Evolutionary conservation across 2,329 filamentous ascomycete species (phyloP).

Genomic region (Monosporascus cannonballus): DNA sequence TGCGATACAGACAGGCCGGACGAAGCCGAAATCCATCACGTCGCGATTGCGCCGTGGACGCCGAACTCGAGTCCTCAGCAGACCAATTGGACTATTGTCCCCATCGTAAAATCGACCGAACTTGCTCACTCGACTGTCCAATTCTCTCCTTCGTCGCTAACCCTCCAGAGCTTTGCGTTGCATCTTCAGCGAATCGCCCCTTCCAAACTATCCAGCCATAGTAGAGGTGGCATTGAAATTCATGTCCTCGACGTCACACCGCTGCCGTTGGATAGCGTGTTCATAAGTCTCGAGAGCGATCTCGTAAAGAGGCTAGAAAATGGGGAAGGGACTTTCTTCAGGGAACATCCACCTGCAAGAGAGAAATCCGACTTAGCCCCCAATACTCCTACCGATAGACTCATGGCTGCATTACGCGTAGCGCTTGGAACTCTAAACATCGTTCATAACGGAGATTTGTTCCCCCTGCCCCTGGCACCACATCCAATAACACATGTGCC

Average conservation of each 20-base stretch:
- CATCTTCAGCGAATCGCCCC: constrained; percentile 67
- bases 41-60: constrained; percentile 70
- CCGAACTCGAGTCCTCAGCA: constrained; percentile 53
- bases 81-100: constrained; percentile 78
- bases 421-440: constrained; percentile 68
- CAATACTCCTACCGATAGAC: constrained; percentile 44
- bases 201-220: constrained; percentile 65
- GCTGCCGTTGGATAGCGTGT: constrained; percentile 75
- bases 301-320: constrained; percentile 74
- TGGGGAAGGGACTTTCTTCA: constrained; percentile 76
- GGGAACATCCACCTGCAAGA: constrained; percentile 43
- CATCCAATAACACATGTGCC: constrained; percentile 84
- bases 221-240: constrained; percentile 76
- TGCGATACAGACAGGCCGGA: constrained; percentile 18
- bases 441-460: constrained; percentile 77
- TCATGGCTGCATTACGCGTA: constrained; percentile 63
- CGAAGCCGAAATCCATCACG: constrained; percentile 44
- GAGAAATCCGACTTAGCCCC: constrained; percentile 24
- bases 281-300: constrained; percentile 78
- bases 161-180: constrained; percentile 73
- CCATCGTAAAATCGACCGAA: constrained; percentile 58
- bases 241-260: constrained; percentile 75
- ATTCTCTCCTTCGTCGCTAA: constrained; percentile 65
- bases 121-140: constrained; percentile 74
- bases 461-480: constrained; percentile 68